Evolutionary conservation across 768 basidiomycete species (phyloP).

Genomic region (Boletus vinaceobasis): DNA sequence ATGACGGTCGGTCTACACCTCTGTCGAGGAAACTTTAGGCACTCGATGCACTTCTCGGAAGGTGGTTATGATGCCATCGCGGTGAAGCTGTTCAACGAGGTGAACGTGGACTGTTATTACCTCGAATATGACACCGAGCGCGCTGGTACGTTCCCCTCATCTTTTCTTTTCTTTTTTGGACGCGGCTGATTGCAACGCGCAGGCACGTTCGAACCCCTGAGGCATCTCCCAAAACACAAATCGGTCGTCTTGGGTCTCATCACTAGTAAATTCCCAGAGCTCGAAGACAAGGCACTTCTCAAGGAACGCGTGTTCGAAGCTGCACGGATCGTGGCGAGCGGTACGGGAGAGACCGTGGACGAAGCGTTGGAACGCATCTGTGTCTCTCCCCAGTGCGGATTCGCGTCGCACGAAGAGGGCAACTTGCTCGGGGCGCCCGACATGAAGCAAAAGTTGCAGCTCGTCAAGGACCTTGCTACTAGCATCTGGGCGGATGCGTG

Average conservation of each 20-base stretch:
- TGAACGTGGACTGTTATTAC: constrained; percentile 44
- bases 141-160: constrained; percentile 31
- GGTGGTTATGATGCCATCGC: constrained; percentile 46
- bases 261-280: constrained; percentile 40
- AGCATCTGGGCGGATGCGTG: constrained; percentile 34
- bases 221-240: constrained; percentile 34
- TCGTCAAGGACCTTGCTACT: constrained; percentile 36
- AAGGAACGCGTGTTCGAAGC: constrained; percentile 41
- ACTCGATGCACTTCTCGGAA: constrained; percentile 40
- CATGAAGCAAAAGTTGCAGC: constrained; percentile 28
- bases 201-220: constrained; percentile 34
- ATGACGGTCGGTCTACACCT: constrained; percentile 43
- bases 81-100: constrained; percentile 41
- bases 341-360: constrained; percentile 34
- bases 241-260: constrained; percentile 41
- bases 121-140: constrained; percentile 48
- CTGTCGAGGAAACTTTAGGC: constrained; percentile 38
- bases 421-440: constrained; percentile 38
- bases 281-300: constrained; percentile 43
- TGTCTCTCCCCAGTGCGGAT: constrained; percentile 52
- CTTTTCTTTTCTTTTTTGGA: background rate
- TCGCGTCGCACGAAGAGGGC: constrained; percentile 45
- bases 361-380: constrained; percentile 39
- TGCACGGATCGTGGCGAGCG: constrained; percentile 40
- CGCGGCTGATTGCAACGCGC: background rate